phyloP scores from a whole-genome alignment of 2,329 filamentous ascomycete genomes.

The Calonectria pteridis region DNA sequence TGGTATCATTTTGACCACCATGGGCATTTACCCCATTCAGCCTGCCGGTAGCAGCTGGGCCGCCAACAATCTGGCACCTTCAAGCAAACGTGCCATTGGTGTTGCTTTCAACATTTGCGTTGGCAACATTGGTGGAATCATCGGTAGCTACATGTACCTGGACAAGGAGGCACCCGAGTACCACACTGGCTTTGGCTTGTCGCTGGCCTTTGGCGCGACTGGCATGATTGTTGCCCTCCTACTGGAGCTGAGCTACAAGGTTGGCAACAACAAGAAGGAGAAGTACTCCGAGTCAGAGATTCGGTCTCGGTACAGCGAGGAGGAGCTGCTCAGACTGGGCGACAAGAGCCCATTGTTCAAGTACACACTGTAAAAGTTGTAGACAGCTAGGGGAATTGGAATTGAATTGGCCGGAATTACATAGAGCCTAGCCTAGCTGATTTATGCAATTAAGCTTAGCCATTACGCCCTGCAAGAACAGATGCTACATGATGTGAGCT shows the following conservation, averaged over 20 bases:
- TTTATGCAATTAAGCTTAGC: background rate
- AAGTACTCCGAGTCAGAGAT: slow-evolving; percentile 40
- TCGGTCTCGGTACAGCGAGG: slow-evolving; percentile 41
- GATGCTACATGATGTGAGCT: background rate
- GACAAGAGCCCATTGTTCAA: slow-evolving; percentile 49
- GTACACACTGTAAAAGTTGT: slow-evolving; percentile 39
- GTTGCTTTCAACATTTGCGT: slow-evolving; percentile 8
- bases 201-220: slow-evolving; percentile 45
- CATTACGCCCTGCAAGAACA: background rate
- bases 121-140: slow-evolving; percentile 4
- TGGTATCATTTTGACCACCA: slow-evolving; percentile 68
- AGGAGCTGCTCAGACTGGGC: slow-evolving; percentile 46
- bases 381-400: background rate
- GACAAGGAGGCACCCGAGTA: slow-evolving; percentile 5
- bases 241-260: slow-evolving; percentile 46
- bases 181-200: slow-evolving; percentile 29
- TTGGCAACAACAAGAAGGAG: slow-evolving; percentile 40
- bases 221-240: slow-evolving; percentile 45
- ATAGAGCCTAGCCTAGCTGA: background rate
- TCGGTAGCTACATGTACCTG: slow-evolving; percentile 13
- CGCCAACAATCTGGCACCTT: background rate
- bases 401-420: background rate
- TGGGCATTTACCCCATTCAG: slow-evolving; percentile 5
- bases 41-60: slow-evolving; percentile 1
- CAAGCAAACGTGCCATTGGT: background rate